These are phyloP conservation scores for Epichloe hybrida DNA, from an alignment of 2,329 filamentous ascomycete genomes.

Conservation along the genomic window DNA sequence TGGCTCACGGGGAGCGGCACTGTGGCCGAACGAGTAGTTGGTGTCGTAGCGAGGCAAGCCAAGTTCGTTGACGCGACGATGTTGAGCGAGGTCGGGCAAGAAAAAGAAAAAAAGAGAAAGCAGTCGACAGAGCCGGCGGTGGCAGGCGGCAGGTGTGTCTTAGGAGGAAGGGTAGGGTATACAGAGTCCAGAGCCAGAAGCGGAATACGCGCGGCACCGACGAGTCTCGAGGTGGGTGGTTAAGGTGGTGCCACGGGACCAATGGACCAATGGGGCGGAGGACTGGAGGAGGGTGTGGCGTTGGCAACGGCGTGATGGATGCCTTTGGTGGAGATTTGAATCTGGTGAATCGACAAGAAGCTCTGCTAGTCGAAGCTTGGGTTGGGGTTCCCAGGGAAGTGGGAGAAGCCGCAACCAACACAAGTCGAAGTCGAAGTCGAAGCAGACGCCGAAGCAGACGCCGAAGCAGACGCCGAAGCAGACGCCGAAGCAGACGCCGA, in stretches of 20 bases:
- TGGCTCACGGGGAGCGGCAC: conserved; percentile 14
- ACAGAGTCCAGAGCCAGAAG: not conserved
- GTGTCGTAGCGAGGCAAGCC: not conserved
- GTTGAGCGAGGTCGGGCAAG: not conserved
- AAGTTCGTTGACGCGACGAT: too few species aligned
- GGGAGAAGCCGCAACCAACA: not conserved
- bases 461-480: too few species aligned
- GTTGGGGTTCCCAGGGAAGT: too few species aligned
- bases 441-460: not conserved
- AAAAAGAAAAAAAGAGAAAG: not conserved
- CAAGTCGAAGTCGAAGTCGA: not conserved
- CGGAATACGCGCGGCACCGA: not conserved
- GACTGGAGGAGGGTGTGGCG: not conserved
- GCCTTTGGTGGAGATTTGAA: too few species aligned
- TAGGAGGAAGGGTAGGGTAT: too few species aligned
- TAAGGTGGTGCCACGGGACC: not conserved
- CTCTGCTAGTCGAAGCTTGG: not conserved
- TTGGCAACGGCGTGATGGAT: not conserved
- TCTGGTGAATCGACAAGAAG: not conserved
- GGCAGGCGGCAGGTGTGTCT: too few species aligned
- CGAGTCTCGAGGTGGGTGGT: not conserved
- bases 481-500: not conserved
- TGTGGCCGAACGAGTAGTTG: conserved; percentile 4
- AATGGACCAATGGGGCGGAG: not conserved
- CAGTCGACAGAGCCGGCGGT: too few species aligned